Evolutionary conservation across 2,329 filamentous ascomycete species (phyloP).

Genomic region (Sphaerulina musiva): DNA sequence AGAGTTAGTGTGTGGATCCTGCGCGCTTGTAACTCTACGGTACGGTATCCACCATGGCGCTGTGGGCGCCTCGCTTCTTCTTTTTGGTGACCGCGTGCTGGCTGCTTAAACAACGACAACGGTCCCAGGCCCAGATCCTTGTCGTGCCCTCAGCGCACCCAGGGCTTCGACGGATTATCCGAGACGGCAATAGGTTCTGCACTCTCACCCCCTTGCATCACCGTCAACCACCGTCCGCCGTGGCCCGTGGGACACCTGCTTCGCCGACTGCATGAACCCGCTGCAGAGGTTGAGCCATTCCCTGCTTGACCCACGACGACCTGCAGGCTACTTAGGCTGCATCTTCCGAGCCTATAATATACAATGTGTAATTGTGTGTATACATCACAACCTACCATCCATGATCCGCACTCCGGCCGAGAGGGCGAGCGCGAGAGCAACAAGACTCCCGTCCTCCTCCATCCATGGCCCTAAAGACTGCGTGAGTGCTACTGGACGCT

Average conservation of each 20-base stretch:
- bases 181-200: not conserved
- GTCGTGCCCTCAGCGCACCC: not conserved
- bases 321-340: not conserved
- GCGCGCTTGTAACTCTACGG: not conserved
- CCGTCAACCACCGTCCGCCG: not conserved
- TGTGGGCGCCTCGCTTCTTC: not conserved
- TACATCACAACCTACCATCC: not conserved
- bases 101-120: not conserved
- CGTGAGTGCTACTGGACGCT: too few relatives aligned
- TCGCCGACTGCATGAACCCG: conserved; percentile 4
- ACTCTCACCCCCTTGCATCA: not conserved
- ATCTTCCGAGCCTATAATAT: not conserved
- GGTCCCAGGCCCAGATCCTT: not conserved
- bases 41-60: not conserved
- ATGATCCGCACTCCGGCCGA: conserved; percentile 5
- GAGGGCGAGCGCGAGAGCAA: too few relatives aligned
- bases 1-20: not conserved
- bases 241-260: not conserved
- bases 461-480: too few relatives aligned
- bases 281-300: not conserved
- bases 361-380: not conserved
- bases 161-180: not conserved
- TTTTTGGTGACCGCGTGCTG: not conserved
- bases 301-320: not conserved
- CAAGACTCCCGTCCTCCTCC: too few relatives aligned